phyloP scores from a whole-genome alignment of 139 green algal species.

The Auxenochlorella protothecoides region DNA sequence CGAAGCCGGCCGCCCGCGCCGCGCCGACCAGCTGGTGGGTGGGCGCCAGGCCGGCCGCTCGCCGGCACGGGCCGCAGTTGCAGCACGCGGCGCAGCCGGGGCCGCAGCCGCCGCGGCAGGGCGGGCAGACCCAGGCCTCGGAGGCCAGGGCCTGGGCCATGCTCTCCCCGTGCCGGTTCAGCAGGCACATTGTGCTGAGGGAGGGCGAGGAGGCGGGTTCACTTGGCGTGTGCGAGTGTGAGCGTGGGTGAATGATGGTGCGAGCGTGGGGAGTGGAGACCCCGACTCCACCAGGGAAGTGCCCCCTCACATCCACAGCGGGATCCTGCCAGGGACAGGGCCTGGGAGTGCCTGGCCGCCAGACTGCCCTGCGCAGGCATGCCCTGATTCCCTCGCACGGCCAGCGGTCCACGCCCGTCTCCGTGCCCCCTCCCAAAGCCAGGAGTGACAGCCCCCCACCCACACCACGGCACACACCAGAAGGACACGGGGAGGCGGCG shows the following conservation, averaged over 20 bases:
- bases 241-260: too few species aligned
- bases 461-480: slow-evolving; percentile 28
- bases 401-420: too few species aligned
- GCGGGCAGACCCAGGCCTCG: slow-evolving; percentile 58
- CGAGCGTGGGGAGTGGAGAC: too few species aligned
- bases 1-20: slow-evolving; percentile 47
- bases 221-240: too few species aligned
- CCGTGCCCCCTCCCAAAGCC: too few species aligned
- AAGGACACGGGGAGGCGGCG: slow-evolving; percentile 50
- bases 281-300: too few species aligned
- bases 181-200: slow-evolving; percentile 56
- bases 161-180: slow-evolving; percentile 71
- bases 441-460: too few species aligned
- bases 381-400: too few species aligned
- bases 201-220: not conserved
- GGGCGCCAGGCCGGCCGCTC: slow-evolving; percentile 36
- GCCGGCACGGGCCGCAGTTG: slow-evolving; percentile 72
- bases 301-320: too few species aligned
- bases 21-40: slow-evolving; percentile 52
- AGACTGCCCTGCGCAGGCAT: too few species aligned
- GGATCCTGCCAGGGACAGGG: too few species aligned
- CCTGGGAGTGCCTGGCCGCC: too few species aligned
- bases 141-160: slow-evolving; percentile 31
- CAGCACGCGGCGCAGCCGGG: slow-evolving; percentile 59
- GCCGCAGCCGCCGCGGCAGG: slow-evolving; percentile 62